Percentiles rank a stretch among this genome's conserved stretches.
Evolutionary conservation across 2,329 filamentous ascomycete species (phyloP).

Genomic region (Dothideomycetes sp.): DNA sequence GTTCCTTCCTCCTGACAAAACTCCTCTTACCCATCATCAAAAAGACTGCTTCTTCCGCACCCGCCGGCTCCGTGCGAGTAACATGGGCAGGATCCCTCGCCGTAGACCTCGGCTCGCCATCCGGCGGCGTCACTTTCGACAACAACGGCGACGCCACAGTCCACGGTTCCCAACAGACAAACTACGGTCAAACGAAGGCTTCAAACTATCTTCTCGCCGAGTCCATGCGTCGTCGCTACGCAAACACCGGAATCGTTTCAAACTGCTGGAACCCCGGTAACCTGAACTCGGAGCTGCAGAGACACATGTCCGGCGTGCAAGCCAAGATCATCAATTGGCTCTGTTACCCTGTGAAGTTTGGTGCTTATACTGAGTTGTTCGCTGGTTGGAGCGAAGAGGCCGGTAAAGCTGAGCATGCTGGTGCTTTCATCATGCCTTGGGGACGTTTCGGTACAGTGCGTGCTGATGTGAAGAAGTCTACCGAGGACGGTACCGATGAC

Average conservation of each 20-base stretch:
- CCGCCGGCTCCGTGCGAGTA: conserved; percentile 22
- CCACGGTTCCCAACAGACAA: conserved; percentile 14
- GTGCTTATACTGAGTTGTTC: conserved; percentile 27
- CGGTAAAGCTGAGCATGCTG: conserved; percentile 20
- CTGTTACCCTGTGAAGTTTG: conserved; percentile 19
- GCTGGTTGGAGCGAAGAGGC: conserved; percentile 23
- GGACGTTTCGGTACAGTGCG: conserved; percentile 22
- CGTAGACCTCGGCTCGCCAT: conserved; percentile 18
- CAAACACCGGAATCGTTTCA: conserved; percentile 19
- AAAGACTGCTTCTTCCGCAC: conserved; percentile 18
- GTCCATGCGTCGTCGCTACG: conserved; percentile 13
- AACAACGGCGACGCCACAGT: conserved; percentile 14
- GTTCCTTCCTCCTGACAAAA: conserved; percentile 25
- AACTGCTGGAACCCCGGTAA: conserved; percentile 27
- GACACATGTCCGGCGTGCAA: conserved; percentile 17
- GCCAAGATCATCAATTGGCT: conserved; percentile 14
- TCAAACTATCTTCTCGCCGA: conserved; percentile 21
- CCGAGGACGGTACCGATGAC: conserved; percentile 16
- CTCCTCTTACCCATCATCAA: conserved; percentile 24
- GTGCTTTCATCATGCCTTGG: conserved; percentile 22
- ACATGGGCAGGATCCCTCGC: conserved; percentile 24
- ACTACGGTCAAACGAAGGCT: conserved; percentile 24
- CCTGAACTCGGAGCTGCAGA: conserved; percentile 22
- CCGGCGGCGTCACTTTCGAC: conserved; percentile 18
- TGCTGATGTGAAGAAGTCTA: conserved; percentile 18